phyloP scores from a whole-genome alignment of 495 filamentous ascomycete species.

The Hyphodiscus hymeniophilus region DNA sequence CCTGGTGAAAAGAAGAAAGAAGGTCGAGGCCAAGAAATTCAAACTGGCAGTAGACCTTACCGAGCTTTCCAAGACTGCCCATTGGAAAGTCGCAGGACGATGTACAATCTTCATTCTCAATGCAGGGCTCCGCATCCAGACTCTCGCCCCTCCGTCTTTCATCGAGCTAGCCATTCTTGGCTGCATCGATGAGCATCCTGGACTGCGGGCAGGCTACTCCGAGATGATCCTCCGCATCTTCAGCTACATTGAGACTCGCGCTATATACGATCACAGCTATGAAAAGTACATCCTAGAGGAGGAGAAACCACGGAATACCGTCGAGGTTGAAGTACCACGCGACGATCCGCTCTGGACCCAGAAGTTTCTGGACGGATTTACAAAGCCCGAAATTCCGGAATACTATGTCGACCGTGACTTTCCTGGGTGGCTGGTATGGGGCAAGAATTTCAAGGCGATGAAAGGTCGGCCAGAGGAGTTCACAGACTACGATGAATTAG shows the following conservation, averaged over 20 bases:
- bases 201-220: slow-evolving; percentile 71
- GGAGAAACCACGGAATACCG: slow-evolving; percentile 64
- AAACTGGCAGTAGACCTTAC: slow-evolving; percentile 74
- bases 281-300: slow-evolving; percentile 74
- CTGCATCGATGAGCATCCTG: slow-evolving; percentile 83
- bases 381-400: slow-evolving; percentile 61
- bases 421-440: slow-evolving; percentile 97
- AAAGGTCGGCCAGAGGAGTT: slow-evolving; percentile 59
- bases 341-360: slow-evolving; percentile 72
- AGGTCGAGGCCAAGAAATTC: slow-evolving; percentile 76
- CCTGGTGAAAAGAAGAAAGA: slow-evolving; percentile 62
- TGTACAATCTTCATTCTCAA: slow-evolving; percentile 84
- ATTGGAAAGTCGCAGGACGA: slow-evolving; percentile 92
- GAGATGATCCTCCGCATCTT: slow-evolving; percentile 75
- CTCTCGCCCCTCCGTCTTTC: slow-evolving; percentile 69
- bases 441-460: slow-evolving; percentile 70
- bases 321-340: slow-evolving; percentile 59
- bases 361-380: slow-evolving; percentile 69
- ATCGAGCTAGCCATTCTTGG: slow-evolving; percentile 79
- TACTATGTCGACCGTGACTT: slow-evolving; percentile 89
- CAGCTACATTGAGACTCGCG: slow-evolving; percentile 73
- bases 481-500: slow-evolving; percentile 75
- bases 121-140: slow-evolving; percentile 81
- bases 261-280: slow-evolving; percentile 77
- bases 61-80: slow-evolving; percentile 63